Evolutionary conservation across 2,329 filamentous ascomycete genomes (phyloP).

Genomic region (Coniella lustricola): DNA sequence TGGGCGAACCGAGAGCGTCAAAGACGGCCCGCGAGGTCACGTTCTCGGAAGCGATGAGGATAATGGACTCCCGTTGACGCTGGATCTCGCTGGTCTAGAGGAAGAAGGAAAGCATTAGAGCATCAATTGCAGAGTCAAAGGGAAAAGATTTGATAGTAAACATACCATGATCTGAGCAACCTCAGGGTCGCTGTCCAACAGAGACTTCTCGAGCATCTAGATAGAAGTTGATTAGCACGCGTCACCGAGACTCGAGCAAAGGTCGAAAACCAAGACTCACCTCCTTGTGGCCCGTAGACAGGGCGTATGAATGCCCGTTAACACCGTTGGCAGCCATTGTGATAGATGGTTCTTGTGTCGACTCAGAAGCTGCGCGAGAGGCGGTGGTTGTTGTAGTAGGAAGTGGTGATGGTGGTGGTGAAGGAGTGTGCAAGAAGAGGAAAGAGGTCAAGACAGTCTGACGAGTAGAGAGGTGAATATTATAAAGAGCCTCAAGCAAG

Average conservation of each 20-base stretch:
- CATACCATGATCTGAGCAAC: slow-evolving; percentile 93
- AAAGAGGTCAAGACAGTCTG: not conserved
- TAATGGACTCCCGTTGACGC: slow-evolving; percentile 96
- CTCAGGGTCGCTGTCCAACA: slow-evolving; percentile 87
- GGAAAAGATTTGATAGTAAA: slow-evolving; percentile 12
- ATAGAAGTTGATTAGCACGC: slow-evolving; percentile 25
- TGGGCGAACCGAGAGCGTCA: slow-evolving; percentile 88
- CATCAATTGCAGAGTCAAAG: no score
- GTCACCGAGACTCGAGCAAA: no score
- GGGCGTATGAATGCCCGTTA: slow-evolving; percentile 23
- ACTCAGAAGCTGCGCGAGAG: no score
- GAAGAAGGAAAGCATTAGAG: not conserved
- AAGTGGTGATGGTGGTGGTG: not conserved
- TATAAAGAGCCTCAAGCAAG: not conserved
- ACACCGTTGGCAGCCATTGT: slow-evolving; percentile 26
- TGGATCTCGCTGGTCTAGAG: slow-evolving; percentile 80
- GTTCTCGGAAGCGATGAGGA: slow-evolving; percentile 98
- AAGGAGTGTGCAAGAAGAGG: not conserved
- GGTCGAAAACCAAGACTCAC: slow-evolving; percentile 21
- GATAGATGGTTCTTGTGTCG: not conserved
- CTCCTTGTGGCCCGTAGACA: slow-evolving; percentile 30
- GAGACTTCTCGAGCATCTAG: slow-evolving; percentile 91
- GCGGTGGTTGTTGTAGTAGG: no score
- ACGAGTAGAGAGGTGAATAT: not conserved
- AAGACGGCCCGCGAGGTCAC: slow-evolving; percentile 97